Percentiles rank a stretch among this genome's conserved stretches.
These are phyloP conservation scores for Chytriomyces sp. DNA, from an alignment of 192 early-diverging fungal genomes.

Conservation along the genomic window DNA sequence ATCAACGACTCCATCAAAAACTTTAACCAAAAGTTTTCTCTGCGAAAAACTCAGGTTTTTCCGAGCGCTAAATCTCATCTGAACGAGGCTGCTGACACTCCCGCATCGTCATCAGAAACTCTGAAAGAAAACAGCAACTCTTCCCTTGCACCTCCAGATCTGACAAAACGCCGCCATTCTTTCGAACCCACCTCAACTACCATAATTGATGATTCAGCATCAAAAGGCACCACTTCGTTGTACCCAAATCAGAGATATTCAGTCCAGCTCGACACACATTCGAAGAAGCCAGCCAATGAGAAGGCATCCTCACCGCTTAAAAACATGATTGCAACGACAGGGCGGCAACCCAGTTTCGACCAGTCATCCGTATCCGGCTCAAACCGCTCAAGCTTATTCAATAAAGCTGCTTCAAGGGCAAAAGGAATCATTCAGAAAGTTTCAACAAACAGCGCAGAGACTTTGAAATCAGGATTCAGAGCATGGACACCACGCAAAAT, in stretches of 20 bases:
- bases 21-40: not conserved
- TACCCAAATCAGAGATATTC: not conserved
- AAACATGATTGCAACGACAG: not conserved
- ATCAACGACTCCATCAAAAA: not conserved
- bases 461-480: slow-evolving; percentile 8
- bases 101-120: not conserved
- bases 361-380: not conserved
- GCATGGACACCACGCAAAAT: slow-evolving; percentile 7
- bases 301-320: not conserved
- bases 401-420: slow-evolving; percentile 9
- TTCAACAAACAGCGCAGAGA: slow-evolving; percentile 12
- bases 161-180: not conserved
- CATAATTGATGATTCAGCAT: not conserved
- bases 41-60: not conserved
- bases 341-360: not conserved
- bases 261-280: not conserved
- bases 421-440: slow-evolving; percentile 32
- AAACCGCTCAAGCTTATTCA: not conserved
- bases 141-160: not conserved
- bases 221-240: not conserved
- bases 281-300: not conserved
- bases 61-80: not conserved
- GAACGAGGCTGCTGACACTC: not conserved
- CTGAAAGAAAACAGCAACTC: slow-evolving; percentile 1
- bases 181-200: not conserved